Evolutionary conservation across 2,329 filamentous ascomycete genomes (phyloP), one percentile per base, ranked within the genome.

Genomic region (Ophiostoma pallidulum): DNA sequence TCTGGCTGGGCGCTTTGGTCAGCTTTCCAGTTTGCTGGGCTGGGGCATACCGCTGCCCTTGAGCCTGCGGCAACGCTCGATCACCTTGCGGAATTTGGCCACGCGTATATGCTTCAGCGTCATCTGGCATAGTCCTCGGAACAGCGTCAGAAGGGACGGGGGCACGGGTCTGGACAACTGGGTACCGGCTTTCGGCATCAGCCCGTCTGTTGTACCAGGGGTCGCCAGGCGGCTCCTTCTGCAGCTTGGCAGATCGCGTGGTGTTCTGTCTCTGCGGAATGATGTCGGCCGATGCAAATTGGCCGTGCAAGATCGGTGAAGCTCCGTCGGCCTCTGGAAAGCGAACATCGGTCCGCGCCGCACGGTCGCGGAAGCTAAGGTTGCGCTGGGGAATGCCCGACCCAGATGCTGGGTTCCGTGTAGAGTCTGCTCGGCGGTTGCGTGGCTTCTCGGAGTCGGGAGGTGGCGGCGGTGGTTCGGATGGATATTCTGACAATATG

Each of bases 321-420:
- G n/a, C 12, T 1, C 48, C 47, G 4, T 56, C 48, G 1, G 52
- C 59, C 22, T 57, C 60, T 3, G 66, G 61, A 9, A 66, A 53
- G 14, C 62, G 60, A 35, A 66, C 55, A 18, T 73, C 69, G 41
- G 68, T 67, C 51, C 66, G 68, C 3, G 65, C 68, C 7, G 77
- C 69, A 45, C 75, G 71, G 53, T 81, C 77, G n/a, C 76, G 74
- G 60, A 78, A 77, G 60, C 77, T 82, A 35, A 78, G 57, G 44
- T 77, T 77, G 42, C 76, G 72, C 57, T 74, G 71, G 4, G 74
- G 72, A 14, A 70, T 56, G 13, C 61, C 63, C 8, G 64, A 59
- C n/a, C 54, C 35, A 3, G 40, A 18, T 45, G 58, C 50, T 47
- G 49, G 24, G 57, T 55, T 13, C 59, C 57, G 26, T 10, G 13